Evolutionary conservation across 345 rosid species (phyloP).

Genomic region (Melastoma malabathricum): DNA sequence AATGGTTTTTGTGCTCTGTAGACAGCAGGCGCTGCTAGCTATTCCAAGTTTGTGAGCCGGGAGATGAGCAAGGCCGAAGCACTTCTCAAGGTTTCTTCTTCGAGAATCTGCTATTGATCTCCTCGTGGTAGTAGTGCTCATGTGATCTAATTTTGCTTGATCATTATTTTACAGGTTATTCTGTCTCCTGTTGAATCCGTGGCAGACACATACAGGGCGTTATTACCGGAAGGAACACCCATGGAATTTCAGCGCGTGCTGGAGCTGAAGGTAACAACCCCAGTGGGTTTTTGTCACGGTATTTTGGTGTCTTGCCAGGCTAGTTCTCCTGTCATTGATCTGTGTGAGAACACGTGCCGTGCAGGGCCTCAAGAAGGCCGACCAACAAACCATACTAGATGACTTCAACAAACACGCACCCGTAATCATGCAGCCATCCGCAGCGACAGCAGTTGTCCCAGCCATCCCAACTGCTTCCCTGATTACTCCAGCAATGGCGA

Average conservation of each 20-base stretch:
- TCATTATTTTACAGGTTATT: constrained; percentile 39
- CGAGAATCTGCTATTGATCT: no score
- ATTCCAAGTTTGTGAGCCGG: constrained; percentile 88
- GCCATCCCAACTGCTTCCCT: constrained; percentile 26
- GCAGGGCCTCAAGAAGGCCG: constrained; percentile 86
- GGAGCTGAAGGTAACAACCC: constrained; percentile 62
- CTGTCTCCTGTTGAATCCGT: constrained; percentile 94
- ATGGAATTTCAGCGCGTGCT: constrained; percentile 97
- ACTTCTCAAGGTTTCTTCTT: constrained; percentile 58
- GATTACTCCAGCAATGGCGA: constrained; percentile 21
- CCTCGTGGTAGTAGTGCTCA: no score
- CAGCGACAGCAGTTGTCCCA: constrained; percentile 23
- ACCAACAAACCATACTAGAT: constrained; percentile 76
- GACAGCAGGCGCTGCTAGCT: constrained; percentile 81
- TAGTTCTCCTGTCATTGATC: background rate
- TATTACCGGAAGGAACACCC: constrained; percentile 94
- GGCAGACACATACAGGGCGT: constrained; percentile 88
- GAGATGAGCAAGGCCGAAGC: constrained; percentile 99
- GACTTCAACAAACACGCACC: constrained; percentile 87
- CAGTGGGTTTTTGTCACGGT: background rate
- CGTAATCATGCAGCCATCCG: constrained; percentile 32
- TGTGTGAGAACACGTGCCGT: constrained; percentile 1
- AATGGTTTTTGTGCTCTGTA: constrained; percentile 16
- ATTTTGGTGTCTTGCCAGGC: background rate
- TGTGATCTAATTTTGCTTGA: no score